Base-by-base conservation (phyloP, 495 filamentous ascomycete genomes). In the Lasiosphaeria ovina region DNA sequence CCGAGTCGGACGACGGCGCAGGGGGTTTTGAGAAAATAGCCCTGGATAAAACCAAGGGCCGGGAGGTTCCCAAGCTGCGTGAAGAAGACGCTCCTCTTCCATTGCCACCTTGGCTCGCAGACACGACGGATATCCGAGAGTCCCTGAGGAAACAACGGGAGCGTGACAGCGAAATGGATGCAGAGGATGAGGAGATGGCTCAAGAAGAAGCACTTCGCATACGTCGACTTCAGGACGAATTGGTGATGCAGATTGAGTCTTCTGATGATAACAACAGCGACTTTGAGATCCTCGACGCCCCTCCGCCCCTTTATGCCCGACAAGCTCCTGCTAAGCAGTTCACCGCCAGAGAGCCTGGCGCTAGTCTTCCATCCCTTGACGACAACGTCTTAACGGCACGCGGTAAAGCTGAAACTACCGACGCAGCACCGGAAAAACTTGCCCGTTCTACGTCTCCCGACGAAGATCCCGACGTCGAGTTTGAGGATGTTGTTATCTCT, bases 101-200 rank as follows among this genome's bases (percentile, higher is more conserved):
- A 11, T 69, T 97, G 35, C 94, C 94, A 1, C 93, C 94, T 4
- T 98, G 94, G 94, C 90, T 98, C 66, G 78, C 80, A 31, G 79
- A 81, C 55, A 69, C 66, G 4, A 72, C 71, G 12, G 83, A 87
- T 61, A 84, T 86, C 33, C 76, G 78, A 47, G 76, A 81, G 11
- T 75, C 79, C 36, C 65, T 86, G 51, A 74, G 74, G 61, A 74
- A 76, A 31, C 77, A 81, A 56, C 71, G 72, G 51, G 68, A 70
- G 44, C 55, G 73, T 33, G 77, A 82, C 35, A 71, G 60, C 34
- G 76, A 81, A 50, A 72, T 76, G 60, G 79, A 80, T 54, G 77
- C 74, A 12, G 72, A 79, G 65, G 84, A 84, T 62, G 71, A 75
- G 54, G 79, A 81, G 66, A 76, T 77, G 69, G 81, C 79, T 36